phyloP scores from a whole-genome alignment of 208 protist species.

The Leishmania arabica region DNA sequence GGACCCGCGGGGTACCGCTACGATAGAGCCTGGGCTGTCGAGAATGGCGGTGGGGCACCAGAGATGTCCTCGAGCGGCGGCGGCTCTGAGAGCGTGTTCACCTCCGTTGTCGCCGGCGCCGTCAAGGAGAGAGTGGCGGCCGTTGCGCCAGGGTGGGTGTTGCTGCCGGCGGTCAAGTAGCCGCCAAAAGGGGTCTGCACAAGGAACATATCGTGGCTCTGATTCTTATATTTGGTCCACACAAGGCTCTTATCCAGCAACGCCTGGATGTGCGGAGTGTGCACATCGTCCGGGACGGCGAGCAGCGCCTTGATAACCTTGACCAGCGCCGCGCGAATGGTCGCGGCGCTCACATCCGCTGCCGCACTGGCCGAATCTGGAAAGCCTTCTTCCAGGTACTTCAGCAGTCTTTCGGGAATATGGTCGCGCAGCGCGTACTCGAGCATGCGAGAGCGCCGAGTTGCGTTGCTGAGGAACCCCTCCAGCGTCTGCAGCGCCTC shows the following conservation, averaged over 20 bases:
- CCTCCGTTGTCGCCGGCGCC: slow-evolving; percentile 18
- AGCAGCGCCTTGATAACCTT: slow-evolving; percentile 87
- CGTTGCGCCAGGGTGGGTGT: background rate
- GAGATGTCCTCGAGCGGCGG: slow-evolving; percentile 34
- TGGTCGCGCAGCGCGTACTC: slow-evolving; percentile 40
- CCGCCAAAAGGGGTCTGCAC: slow-evolving; percentile 55
- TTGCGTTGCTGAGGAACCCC: slow-evolving; percentile 52
- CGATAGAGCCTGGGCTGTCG: background rate
- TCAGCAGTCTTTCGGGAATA: slow-evolving; percentile 60
- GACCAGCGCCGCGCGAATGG: slow-evolving; percentile 80
- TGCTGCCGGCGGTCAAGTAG: slow-evolving; percentile 48
- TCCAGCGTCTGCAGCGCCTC: slow-evolving; percentile 62
- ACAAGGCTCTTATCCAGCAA: slow-evolving; percentile 62
- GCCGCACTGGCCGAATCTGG: slow-evolving; percentile 32
- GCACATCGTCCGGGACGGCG: slow-evolving; percentile 41
- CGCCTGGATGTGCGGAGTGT: slow-evolving; percentile 38
- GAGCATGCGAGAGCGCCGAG: slow-evolving; percentile 29
- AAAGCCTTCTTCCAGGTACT: slow-evolving; percentile 61
- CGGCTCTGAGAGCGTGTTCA: slow-evolving; percentile 25
- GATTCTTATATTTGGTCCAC: slow-evolving; percentile 89
- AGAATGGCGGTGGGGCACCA: background rate
- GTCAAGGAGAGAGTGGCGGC: slow-evolving; percentile 30
- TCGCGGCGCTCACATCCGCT: slow-evolving; percentile 47
- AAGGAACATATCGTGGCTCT: slow-evolving; percentile 93
- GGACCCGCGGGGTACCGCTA: background rate